Evolutionary conservation across 2,329 filamentous ascomycete species (phyloP), one percentile per base, ranked within the genome.

Genomic region (Beauveria caledonica): DNA sequence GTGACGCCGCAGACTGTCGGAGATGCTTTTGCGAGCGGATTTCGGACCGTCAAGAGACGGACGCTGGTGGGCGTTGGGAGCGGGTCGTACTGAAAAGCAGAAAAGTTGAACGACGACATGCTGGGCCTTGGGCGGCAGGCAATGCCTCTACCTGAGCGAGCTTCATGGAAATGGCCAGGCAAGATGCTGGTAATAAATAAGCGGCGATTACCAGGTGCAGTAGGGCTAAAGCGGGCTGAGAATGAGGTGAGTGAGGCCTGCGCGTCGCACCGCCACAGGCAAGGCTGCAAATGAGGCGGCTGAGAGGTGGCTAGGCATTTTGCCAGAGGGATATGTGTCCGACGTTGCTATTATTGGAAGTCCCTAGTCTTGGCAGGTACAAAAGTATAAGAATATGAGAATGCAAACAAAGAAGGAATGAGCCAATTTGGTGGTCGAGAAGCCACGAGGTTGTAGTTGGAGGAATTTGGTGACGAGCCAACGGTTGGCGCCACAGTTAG

Each of bases 111-210:
- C 3, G 54, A 13, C n/a, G 54, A 48, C 54, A 57, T 57, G 54
- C 42, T 46, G 54, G 39, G 54, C 54, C 42, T 44, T 23, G 54
- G 7, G 54, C 15, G 44, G 42, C 54, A 25, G 13, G 44, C 54
- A 44, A 57, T 19, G 27, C 29, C 54, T 23, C 19, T 44, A 19
- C n/a, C 29, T 15, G 15, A 7, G 15, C 19, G 44, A 25, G 21
- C 21, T 42, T 17, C 45, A 50, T 59, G 36, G 17, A 19, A 13
- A 42, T 25, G 40, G 21, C 15, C 11, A 10, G 55, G 33, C 9
- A 42, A 21, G 21, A 58, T 58, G 55, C 55, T 49, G 21, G 55
- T 19, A 49, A 50, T 58, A 58, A 58, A 58, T 58, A 50, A 42
- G 55, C 55, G 45, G 44, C 46, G 29, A 19, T 15, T 42, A 19